Base-by-base conservation (phyloP, 805 yeast species). In the Starmerella riodocensis region DNA sequence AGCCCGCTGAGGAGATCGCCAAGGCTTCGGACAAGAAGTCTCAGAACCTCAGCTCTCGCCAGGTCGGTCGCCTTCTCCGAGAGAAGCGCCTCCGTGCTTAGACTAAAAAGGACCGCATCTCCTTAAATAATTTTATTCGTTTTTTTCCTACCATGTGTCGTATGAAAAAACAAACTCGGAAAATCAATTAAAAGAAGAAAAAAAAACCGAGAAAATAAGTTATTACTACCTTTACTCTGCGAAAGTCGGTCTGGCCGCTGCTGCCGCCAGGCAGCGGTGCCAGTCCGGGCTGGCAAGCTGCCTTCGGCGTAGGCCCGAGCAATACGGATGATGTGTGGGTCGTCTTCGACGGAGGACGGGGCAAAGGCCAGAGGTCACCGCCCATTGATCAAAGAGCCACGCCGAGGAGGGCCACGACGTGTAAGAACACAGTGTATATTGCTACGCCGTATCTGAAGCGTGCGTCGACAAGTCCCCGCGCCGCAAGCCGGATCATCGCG, bases 1-100 rank as follows among this genome's bases (percentile, higher is more conserved):
- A 91, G 78, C 82, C 77, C 70, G 91, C 73, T 58, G 97, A 86
- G 72, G 75, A 71, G 62, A 83, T 91, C 67, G 85, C 78, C 63
- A 91, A 88, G 78, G 85, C 97, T 62, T 67, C 69, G 58, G 93
- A 82, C 60, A 68, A 52, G 40, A 57, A 69, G 56, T 65, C 63
- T 51, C 75, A 73, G 59, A 80, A 83, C 74, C 78, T 78, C 67
- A 73, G 78, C 69, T 65, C 86, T 56, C 81, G 94, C 78, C 94
- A 84, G 74, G 76, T 74, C 68, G 95, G 91, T 68, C 80, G 91
- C 73, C 70, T 79, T 62, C 78, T 85, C 63, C 64, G 82, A 65
- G 84, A 78, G 73, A 81, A 81, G 79, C 78, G 91, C 67, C 71
- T 29, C 21, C 39, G 40, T 39, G 22, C 36, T 35, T 43, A 43